Evolutionary conservation across 176 grass and related monocot species (phyloP).

Genomic region (Saccharum spontaneum): DNA sequence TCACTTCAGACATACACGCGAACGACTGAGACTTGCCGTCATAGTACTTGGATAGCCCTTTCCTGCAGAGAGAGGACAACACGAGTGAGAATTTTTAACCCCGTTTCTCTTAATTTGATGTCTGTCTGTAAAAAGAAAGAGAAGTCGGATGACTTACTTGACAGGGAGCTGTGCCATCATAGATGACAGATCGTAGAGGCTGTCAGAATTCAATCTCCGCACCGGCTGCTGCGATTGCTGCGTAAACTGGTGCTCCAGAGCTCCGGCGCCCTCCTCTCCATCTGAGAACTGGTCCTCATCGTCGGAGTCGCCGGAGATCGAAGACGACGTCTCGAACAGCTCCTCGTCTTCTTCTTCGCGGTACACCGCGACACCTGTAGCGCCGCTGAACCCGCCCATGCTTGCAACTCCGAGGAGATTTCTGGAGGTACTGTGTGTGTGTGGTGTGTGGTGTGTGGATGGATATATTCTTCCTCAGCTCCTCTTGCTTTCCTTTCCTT

Average conservation of each 20-base stretch:
- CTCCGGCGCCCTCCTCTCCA: slow-evolving; percentile 24
- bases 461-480: slow-evolving; percentile 30
- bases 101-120: neutral
- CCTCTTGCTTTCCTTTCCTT: neutral
- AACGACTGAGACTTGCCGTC: slow-evolving; percentile 90
- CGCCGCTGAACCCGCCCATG: slow-evolving; percentile 39
- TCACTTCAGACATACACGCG: slow-evolving; percentile 61
- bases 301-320: slow-evolving; percentile 49
- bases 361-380: slow-evolving; percentile 21
- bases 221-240: slow-evolving; percentile 24
- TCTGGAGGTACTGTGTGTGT: neutral
- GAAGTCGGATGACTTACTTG: slow-evolving; percentile 51
- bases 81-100: slow-evolving; percentile 18
- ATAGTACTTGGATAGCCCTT: slow-evolving; percentile 74
- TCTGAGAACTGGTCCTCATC: slow-evolving; percentile 48
- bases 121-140: neutral
- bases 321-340: slow-evolving; percentile 60
- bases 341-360: slow-evolving; percentile 55
- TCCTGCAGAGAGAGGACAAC: slow-evolving; percentile 49
- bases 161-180: slow-evolving; percentile 58
- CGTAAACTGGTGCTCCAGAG: slow-evolving; percentile 19
- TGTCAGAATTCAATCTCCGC: slow-evolving; percentile 35
- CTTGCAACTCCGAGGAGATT: neutral
- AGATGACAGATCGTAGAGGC: slow-evolving; percentile 62
- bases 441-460: slow-evolving; percentile 15